Evolutionary conservation across 139 green algal species (phyloP).

Genomic region (Chlamydomonas schloesseri): DNA sequence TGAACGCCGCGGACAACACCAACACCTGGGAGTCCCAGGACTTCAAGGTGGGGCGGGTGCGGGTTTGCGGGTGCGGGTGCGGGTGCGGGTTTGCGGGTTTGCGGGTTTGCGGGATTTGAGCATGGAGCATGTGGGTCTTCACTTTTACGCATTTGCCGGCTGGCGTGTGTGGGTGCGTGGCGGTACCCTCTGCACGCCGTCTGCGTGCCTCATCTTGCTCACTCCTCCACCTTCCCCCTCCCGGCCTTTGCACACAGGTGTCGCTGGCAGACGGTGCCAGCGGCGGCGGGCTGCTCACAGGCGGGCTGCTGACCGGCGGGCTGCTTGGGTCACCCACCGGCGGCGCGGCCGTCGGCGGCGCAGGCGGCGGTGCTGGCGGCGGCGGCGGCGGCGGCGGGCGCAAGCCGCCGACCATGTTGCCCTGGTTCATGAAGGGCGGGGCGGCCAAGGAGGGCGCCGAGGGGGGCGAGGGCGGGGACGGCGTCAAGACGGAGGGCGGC

Average conservation of each 20-base stretch:
- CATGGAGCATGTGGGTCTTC: too few relatives aligned
- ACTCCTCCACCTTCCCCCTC: too few relatives aligned
- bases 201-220: too few relatives aligned
- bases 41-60: not conserved
- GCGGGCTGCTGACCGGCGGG: not conserved
- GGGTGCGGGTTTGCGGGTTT: too few relatives aligned
- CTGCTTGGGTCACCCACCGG: not conserved
- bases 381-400: not conserved
- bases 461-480: not conserved
- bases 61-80: too few relatives aligned
- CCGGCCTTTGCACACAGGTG: too few relatives aligned
- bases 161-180: too few relatives aligned
- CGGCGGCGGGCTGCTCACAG: not conserved
- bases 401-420: not conserved
- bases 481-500: too few relatives aligned
- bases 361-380: not conserved
- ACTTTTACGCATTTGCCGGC: too few relatives aligned
- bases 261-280: not conserved
- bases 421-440: conserved; percentile 24
- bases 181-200: too few relatives aligned
- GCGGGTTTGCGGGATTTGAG: too few relatives aligned
- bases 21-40: conserved; percentile 38
- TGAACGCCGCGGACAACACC: conserved; percentile 29
- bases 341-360: not conserved
- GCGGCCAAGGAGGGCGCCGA: conserved; percentile 10